Percentiles rank a stretch among this genome's conserved stretches.
These are phyloP conservation scores for Litsea cubeba DNA, from an alignment of 164 flowering plant species.

Conservation along the genomic window DNA sequence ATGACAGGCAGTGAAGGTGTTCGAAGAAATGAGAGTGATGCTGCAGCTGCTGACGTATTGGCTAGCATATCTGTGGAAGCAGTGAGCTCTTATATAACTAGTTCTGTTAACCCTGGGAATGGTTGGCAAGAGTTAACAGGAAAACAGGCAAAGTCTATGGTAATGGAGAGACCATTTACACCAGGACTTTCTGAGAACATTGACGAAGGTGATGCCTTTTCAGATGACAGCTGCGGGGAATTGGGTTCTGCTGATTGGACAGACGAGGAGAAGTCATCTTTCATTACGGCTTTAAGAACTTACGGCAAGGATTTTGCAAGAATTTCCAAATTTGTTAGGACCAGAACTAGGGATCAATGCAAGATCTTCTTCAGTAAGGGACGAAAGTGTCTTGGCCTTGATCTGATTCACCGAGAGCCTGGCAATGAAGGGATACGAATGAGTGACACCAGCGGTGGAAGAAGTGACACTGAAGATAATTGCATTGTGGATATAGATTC, in stretches of 20 bases:
- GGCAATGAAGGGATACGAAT: slow-evolving; percentile 29
- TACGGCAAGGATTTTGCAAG: slow-evolving; percentile 76
- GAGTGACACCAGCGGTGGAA: slow-evolving; percentile 64
- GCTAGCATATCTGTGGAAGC: slow-evolving; percentile 93
- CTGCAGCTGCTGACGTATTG: slow-evolving; percentile 78
- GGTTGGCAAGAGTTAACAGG: slow-evolving; percentile 43
- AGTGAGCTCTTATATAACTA: slow-evolving; percentile 77
- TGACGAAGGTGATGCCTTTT: slow-evolving; percentile 68
- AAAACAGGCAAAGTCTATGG: slow-evolving; percentile 30
- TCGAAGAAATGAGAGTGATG: slow-evolving; percentile 53
- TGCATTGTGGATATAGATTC: slow-evolving; percentile 53
- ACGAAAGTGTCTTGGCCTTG: slow-evolving; percentile 79
- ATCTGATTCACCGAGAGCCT: slow-evolving; percentile 35
- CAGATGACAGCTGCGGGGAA: slow-evolving; percentile 91
- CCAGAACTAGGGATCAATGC: slow-evolving; percentile 78
- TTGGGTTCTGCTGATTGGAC: slow-evolving; percentile 80
- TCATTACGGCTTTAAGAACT: slow-evolving; percentile 59
- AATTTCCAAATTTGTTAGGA: slow-evolving; percentile 61
- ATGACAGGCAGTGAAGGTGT: slow-evolving; percentile 30
- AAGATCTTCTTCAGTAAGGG: slow-evolving; percentile 88
- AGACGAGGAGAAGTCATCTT: slow-evolving; percentile 77
- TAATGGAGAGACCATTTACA: slow-evolving; percentile 30
- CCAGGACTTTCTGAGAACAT: slow-evolving; percentile 54
- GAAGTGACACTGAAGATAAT: slow-evolving; percentile 69
- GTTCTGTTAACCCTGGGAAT: slow-evolving; percentile 65